Percentiles rank a stretch among this genome's conserved stretches.
These are phyloP conservation scores for Fusarium phyllophilum DNA, from an alignment of 2,329 filamentous ascomycete species.

Conservation along the genomic window DNA sequence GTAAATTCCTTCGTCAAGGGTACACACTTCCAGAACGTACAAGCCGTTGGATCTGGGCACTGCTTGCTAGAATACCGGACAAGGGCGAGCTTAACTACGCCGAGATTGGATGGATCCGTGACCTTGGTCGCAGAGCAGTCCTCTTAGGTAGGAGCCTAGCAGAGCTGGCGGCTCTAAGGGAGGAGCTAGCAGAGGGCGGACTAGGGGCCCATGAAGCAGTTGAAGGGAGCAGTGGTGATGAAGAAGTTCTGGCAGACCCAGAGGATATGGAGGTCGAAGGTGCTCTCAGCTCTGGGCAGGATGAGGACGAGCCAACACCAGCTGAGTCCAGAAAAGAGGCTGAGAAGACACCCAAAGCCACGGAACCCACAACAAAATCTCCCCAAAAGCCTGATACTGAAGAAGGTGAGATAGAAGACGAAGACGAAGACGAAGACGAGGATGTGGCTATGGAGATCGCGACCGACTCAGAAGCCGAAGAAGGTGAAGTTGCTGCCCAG, in stretches of 20 bases:
- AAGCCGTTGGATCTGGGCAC: conserved; percentile 86
- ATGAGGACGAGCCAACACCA: conserved; percentile 16
- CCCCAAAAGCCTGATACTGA: conserved; percentile 27
- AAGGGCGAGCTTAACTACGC: conserved; percentile 78
- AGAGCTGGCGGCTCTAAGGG: conserved; percentile 61
- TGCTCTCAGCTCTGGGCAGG: conserved; percentile 34
- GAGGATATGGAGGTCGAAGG: conserved; percentile 47
- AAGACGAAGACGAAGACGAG: conserved; percentile 46
- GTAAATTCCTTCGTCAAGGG: conserved; percentile 71
- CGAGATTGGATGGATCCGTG: conserved; percentile 79
- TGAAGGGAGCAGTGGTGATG: conserved; percentile 56
- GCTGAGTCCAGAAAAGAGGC: conserved; percentile 4
- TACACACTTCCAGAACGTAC: conserved; percentile 70
- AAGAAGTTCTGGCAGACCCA: conserved; percentile 50
- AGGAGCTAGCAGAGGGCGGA: conserved; percentile 54
- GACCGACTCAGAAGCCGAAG: conserved; percentile 49
- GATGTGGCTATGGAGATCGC: conserved; percentile 57
- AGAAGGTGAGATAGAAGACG: conserved; percentile 44
- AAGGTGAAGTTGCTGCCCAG: conserved; percentile 48
- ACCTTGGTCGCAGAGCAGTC: conserved; percentile 81
- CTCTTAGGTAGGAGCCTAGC: conserved; percentile 65
- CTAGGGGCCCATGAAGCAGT: conserved; percentile 58
- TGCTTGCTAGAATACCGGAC: conserved; percentile 80
- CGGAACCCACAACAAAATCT: not conserved
- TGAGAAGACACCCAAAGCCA: conserved; percentile 1